Conservation (phyloP, 2,329 filamentous ascomycete genomes). For the Chrysosphaeria jannelii region DNA sequence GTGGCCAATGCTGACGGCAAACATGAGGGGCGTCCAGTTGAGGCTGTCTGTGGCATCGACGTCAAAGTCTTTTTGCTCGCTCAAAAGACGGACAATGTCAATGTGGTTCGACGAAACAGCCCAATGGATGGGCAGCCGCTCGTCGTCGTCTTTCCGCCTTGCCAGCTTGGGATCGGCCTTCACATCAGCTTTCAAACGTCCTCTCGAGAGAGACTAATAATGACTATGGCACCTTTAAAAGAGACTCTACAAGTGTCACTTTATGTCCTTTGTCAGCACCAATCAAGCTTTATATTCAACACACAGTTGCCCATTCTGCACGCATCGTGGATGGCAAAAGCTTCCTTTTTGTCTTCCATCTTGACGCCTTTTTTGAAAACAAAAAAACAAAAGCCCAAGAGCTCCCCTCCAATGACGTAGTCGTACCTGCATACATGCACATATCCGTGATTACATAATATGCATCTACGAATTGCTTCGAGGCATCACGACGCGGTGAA, state of each 20-base stretch:
- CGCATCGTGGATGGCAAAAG: slow-evolving; percentile 66
- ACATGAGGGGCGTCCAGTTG: slow-evolving; percentile 68
- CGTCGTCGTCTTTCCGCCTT: slow-evolving; percentile 47
- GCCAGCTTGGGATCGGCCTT: slow-evolving; percentile 58
- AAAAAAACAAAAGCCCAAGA: background rate
- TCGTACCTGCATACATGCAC: too few relatives aligned
- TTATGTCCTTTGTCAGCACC: too few relatives aligned
- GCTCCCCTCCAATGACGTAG: too few relatives aligned
- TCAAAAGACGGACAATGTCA: slow-evolving; percentile 42
- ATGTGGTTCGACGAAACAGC: slow-evolving; percentile 58
- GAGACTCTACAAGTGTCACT: slow-evolving; percentile 33
- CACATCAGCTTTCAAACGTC: background rate
- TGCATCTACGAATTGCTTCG: too few relatives aligned
- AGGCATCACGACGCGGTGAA: too few relatives aligned
- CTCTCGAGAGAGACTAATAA: too few relatives aligned
- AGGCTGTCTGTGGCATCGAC: slow-evolving; percentile 55
- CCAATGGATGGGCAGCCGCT: slow-evolving; percentile 81
- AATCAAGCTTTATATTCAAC: slow-evolving; percentile 7
- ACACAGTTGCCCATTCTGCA: slow-evolving; percentile 59
- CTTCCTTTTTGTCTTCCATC: slow-evolving; percentile 9
- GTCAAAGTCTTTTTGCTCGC: slow-evolving; percentile 45
- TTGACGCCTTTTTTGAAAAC: too few relatives aligned
- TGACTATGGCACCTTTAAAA: slow-evolving; percentile 10
- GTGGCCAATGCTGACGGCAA: slow-evolving; percentile 44
- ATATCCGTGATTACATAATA: too few relatives aligned